Percentiles rank a stretch among this genome's conserved stretches.
Conservation (phyloP, 1,284 basidiomycete species). For the Thelephora terrestris region DNA sequence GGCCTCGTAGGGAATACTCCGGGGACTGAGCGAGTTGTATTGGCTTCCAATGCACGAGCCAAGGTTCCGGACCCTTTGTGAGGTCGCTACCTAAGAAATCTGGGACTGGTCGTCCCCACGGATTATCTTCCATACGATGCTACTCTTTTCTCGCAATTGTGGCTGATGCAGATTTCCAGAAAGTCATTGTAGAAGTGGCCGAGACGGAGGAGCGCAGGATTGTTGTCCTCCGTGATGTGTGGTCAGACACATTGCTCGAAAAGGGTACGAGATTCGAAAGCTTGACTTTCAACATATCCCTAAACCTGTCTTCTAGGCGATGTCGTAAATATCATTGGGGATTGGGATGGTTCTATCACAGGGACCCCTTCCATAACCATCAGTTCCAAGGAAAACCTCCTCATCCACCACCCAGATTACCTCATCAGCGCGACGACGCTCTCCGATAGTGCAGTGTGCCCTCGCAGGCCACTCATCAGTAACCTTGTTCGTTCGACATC, state of each 20-base stretch:
- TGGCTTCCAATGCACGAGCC: not conserved
- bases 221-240: conserved; percentile 59
- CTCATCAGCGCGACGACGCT: conserved; percentile 84
- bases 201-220: conserved; percentile 24
- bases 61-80: not conserved
- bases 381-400: conserved; percentile 44
- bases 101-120: conserved; percentile 9
- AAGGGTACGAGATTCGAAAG: conserved; percentile 31
- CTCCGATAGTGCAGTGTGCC: conserved; percentile 72
- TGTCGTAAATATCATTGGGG: conserved; percentile 68
- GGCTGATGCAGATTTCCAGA: conserved; percentile 6
- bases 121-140: conserved; percentile 6
- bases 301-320: conserved; percentile 44
- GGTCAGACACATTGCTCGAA: conserved; percentile 47
- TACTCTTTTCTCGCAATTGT: not conserved
- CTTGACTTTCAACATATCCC: not conserved
- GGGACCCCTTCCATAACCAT: conserved; percentile 40
- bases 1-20: not conserved
- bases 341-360: conserved; percentile 27
- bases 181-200: conserved; percentile 31
- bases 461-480: conserved; percentile 73
- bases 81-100: conserved; percentile 7
- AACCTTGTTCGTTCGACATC: conserved; percentile 45
- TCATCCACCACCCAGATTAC: conserved; percentile 85
- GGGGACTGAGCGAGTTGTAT: not conserved